Evolutionary conservation across 139 green algal species (phyloP).

Genomic region (Edaphochlamys debaryana): DNA sequence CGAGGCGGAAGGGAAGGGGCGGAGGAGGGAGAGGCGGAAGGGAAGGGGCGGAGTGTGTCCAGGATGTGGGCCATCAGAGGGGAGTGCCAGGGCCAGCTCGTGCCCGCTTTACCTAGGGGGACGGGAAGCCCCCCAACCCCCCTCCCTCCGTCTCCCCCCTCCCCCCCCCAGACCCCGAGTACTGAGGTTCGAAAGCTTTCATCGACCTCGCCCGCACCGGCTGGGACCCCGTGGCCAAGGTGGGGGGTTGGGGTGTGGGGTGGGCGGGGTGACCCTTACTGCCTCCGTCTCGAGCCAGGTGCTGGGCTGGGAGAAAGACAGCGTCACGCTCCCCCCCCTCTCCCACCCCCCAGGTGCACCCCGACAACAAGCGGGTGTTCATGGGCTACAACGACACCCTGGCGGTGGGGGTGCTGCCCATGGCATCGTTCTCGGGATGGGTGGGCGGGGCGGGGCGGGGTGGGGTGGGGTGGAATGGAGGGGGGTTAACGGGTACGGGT

Average conservation of each 20-base stretch:
- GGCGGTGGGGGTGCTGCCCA: slow-evolving; percentile 64
- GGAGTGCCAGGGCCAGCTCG: no score
- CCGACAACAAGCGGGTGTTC: slow-evolving; percentile 48
- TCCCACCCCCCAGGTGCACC: slow-evolving; percentile 42
- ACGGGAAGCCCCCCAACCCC: no score
- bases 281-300: no score
- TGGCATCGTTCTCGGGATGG: slow-evolving; percentile 54
- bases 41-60: no score
- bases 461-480: no score
- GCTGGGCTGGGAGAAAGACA: not conserved
- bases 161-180: slow-evolving; percentile 39
- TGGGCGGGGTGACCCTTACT: not conserved
- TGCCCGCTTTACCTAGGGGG: no score
- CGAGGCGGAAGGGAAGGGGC: no score
- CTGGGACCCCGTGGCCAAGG: slow-evolving; percentile 35
- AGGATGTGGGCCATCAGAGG: no score
- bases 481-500: no score
- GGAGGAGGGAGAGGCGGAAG: no score
- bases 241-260: not conserved
- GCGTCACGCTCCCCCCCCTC: not conserved
- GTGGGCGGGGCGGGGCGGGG: no score
- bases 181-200: slow-evolving; percentile 87
- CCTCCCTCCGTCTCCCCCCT: no score
- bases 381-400: slow-evolving; percentile 62
- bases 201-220: slow-evolving; percentile 66